A percentile compares a stretch with the other conserved stretches of the same genome.
These are phyloP conservation scores for Fremontodendron californicum DNA, from an alignment of 345 rosid genomes.

Conservation along the genomic window DNA sequence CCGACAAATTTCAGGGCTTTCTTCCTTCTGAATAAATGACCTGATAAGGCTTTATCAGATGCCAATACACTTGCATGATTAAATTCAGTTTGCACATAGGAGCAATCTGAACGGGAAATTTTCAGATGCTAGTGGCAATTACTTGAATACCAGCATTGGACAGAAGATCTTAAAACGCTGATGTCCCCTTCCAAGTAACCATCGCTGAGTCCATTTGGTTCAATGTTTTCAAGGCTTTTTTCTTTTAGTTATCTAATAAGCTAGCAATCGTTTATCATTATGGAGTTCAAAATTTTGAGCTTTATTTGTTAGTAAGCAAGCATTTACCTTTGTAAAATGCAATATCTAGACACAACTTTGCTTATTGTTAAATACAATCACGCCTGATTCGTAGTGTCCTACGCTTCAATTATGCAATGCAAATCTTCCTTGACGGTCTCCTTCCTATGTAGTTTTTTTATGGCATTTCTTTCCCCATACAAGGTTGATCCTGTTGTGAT, in stretches of 20 bases:
- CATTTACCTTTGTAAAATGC: not conserved
- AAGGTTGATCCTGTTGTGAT: not conserved
- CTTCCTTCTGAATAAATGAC: constrained; percentile 55
- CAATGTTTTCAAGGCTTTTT: not conserved
- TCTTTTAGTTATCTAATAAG: not conserved
- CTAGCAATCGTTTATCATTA: not conserved
- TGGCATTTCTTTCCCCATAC: not conserved
- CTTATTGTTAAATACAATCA: not conserved
- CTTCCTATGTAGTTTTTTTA: not conserved
- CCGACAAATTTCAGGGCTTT: constrained; percentile 54
- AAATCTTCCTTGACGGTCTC: not conserved
- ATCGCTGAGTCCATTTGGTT: not conserved
- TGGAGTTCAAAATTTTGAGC: not conserved
- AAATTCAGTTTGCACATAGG: not conserved
- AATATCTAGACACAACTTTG: not conserved
- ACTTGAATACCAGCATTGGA: not conserved
- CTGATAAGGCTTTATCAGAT: not conserved
- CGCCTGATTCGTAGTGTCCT: not conserved
- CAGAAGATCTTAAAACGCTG: not conserved
- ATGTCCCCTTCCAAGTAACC: not conserved
- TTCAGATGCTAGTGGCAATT: not conserved
- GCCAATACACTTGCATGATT: not conserved
- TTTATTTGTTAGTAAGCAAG: not conserved
- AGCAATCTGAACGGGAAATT: not conserved
- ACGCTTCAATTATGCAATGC: not conserved